Evolutionary conservation across 768 basidiomycete genomes (phyloP).

Genomic region (Pilatotrama ljubarskyi): DNA sequence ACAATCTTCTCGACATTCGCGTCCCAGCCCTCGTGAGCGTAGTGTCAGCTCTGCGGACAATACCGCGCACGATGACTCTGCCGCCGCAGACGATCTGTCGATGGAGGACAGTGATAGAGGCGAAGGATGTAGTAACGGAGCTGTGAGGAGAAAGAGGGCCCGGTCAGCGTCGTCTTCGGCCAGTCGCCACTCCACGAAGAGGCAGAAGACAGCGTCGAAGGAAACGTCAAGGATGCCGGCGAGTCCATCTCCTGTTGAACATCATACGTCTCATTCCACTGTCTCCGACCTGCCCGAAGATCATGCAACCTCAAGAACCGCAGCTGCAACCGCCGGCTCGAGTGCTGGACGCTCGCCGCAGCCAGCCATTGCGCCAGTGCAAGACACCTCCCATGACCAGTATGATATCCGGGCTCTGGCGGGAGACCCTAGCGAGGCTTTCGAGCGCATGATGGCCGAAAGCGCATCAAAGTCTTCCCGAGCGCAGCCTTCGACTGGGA

Average conservation of each 20-base stretch:
- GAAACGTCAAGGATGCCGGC: too few species aligned
- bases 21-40: background rate
- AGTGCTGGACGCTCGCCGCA: too few species aligned
- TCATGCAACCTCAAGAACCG: too few species aligned
- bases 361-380: too few species aligned
- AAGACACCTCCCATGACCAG: background rate
- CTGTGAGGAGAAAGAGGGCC: background rate
- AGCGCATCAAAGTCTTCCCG: background rate
- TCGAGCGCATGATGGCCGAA: constrained; percentile 2
- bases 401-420: background rate
- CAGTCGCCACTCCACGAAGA: background rate
- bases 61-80: too few species aligned
- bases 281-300: too few species aligned
- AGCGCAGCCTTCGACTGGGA: background rate
- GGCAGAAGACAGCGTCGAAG: too few species aligned
- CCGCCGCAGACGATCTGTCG: too few species aligned
- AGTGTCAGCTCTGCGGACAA: background rate
- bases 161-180: background rate
- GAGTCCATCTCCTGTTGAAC: too few species aligned
- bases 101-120: background rate
- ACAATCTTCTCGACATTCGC: background rate
- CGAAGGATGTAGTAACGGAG: background rate
- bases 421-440: background rate
- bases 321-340: too few species aligned
- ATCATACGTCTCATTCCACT: too few species aligned